Conservation (phyloP, 805 yeast species). For the Saccharomycopsis vini region DNA sequence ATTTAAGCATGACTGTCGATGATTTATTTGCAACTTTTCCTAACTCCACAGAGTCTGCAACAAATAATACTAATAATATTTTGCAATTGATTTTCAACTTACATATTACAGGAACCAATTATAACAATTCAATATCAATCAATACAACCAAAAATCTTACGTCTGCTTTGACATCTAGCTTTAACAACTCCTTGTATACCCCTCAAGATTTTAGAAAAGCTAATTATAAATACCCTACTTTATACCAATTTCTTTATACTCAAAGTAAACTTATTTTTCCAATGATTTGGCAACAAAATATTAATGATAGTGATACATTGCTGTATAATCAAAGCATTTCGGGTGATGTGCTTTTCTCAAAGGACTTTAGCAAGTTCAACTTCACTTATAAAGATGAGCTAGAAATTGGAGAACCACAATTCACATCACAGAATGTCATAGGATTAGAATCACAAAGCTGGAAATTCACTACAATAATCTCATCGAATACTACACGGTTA, state of each 20-base stretch:
- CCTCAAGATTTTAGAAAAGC: not conserved
- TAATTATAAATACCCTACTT: conserved; percentile 3
- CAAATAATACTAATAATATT: not conserved
- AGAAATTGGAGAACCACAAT: not conserved
- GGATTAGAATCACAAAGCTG: conserved; percentile 2
- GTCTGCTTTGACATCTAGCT: not conserved
- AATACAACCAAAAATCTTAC: not conserved
- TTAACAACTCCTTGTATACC: not conserved
- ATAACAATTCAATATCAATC: not conserved
- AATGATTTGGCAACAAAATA: conserved; percentile 5
- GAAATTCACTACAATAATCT: conserved; percentile 2
- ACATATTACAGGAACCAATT: not conserved
- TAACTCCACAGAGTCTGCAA: not conserved
- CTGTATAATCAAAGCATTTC: no score
- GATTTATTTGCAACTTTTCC: not conserved
- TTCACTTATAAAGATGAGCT: not conserved
- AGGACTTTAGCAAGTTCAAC: no score
- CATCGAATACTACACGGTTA: not conserved
- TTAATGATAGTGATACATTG: no score
- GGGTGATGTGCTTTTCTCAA: no score
- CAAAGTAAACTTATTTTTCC: conserved; percentile 2
- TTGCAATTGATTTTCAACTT: conserved; percentile 2
- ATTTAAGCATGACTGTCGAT: not conserved
- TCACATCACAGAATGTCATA: not conserved
- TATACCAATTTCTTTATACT: not conserved